Evolutionary conservation across 2,329 filamentous ascomycete genomes (phyloP).

Genomic region (Ceratocystis smalleyi): DNA sequence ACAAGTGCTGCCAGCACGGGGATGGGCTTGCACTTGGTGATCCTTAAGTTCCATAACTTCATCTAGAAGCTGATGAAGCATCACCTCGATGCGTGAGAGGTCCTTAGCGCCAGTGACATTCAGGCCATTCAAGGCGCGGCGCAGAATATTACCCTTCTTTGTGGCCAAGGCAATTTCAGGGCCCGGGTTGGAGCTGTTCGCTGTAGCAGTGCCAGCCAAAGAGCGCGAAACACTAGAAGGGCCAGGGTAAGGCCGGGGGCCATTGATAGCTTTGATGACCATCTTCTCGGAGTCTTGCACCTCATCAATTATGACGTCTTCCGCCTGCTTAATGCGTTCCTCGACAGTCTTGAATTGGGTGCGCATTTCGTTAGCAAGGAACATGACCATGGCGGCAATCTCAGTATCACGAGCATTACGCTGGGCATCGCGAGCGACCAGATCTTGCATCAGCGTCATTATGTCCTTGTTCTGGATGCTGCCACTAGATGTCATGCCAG

Average conservation of each 20-base stretch:
- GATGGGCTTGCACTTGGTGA: slow-evolving; percentile 28
- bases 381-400: slow-evolving; percentile 84
- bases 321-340: slow-evolving; percentile 76
- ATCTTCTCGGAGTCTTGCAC: slow-evolving; percentile 81
- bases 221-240: slow-evolving; percentile 40
- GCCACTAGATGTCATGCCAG: slow-evolving; percentile 57
- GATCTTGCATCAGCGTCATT: slow-evolving; percentile 92
- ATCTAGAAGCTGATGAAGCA: slow-evolving; percentile 78
- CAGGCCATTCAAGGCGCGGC: slow-evolving; percentile 78
- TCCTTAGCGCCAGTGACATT: slow-evolving; percentile 80
- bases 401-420: slow-evolving; percentile 92
- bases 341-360: slow-evolving; percentile 94
- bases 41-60: slow-evolving; percentile 77
- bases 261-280: slow-evolving; percentile 65
- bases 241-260: slow-evolving; percentile 67
- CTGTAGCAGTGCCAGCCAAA: slow-evolving; percentile 28
- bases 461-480: slow-evolving; percentile 93
- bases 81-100: slow-evolving; percentile 72
- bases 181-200: slow-evolving; percentile 19
- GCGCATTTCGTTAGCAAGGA: slow-evolving; percentile 90
- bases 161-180: slow-evolving; percentile 42
- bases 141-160: slow-evolving; percentile 90
- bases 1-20: slow-evolving; percentile 46
- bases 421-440: slow-evolving; percentile 92
- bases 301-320: slow-evolving; percentile 72